These are phyloP conservation scores for Lactifluus echinatus DNA, from an alignment of 768 basidiomycete genomes.

Conservation along the genomic window DNA sequence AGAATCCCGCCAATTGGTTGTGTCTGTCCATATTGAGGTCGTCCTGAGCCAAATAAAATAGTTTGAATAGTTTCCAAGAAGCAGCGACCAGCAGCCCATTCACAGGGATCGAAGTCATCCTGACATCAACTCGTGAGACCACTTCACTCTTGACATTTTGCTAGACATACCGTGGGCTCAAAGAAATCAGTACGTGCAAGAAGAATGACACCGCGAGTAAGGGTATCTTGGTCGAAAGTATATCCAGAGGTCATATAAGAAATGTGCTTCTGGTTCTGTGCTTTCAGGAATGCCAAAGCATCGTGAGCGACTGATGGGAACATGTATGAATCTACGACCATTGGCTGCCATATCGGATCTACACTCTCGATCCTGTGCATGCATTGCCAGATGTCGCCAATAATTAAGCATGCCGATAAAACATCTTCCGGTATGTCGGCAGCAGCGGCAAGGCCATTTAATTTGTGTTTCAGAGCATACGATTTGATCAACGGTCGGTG, in stretches of 20 bases:
- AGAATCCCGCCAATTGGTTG: not conserved
- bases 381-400: not conserved
- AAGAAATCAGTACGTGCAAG: not conserved
- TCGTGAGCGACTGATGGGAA: not conserved
- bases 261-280: not conserved
- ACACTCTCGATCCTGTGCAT: not conserved
- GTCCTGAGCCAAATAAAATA: not conserved
- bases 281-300: not conserved
- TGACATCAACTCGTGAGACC: not conserved
- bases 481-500: not conserved
- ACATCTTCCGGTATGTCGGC: not conserved
- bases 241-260: not conserved
- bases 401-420: not conserved
- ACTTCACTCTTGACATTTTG: not conserved
- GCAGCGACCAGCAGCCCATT: not conserved
- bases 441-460: not conserved
- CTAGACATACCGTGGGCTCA: not conserved
- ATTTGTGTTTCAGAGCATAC: not conserved
- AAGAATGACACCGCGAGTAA: not conserved
- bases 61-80: not conserved
- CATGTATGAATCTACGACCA: not conserved
- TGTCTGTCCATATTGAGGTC: not conserved
- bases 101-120: not conserved
- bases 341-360: not conserved
- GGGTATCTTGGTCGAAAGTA: not conserved